phyloP scores from a whole-genome alignment of 163 green algal genomes.

The Botryococcus braunii region DNA sequence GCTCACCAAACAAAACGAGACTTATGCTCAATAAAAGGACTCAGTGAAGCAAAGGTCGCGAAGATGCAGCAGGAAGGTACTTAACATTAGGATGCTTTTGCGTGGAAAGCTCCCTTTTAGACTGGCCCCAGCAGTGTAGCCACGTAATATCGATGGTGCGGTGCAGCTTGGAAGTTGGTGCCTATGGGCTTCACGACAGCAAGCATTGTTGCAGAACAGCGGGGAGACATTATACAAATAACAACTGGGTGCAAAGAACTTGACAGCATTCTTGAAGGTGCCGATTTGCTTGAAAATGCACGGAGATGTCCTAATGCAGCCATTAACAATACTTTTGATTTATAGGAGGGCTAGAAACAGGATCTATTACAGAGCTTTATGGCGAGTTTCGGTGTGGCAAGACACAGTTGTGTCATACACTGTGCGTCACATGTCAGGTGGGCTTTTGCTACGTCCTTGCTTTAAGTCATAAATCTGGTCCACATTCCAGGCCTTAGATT shows the following conservation, averaged over 20 bases:
- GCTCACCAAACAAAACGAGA: constrained; percentile 75
- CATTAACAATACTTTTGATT: no score
- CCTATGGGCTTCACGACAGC: constrained; percentile 95
- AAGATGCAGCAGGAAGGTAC: constrained; percentile 85
- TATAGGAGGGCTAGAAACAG: constrained; percentile 91
- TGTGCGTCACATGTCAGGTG: constrained; percentile 94
- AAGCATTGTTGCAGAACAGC: constrained; percentile 66
- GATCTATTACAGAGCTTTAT: constrained; percentile 97
- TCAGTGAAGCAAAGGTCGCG: constrained; percentile 93
- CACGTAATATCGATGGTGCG: no score
- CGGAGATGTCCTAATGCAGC: not conserved
- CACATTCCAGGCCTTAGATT: no score
- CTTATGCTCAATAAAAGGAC: constrained; percentile 84
- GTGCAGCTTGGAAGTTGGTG: constrained; percentile 77
- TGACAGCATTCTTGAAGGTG: constrained; percentile 87
- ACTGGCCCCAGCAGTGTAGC: not conserved
- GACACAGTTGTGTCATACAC: constrained; percentile 96
- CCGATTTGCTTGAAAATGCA: not conserved
- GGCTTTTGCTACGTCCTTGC: no score
- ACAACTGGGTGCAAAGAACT: constrained; percentile 87
- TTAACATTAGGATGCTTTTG: not conserved
- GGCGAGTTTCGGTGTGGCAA: constrained; percentile 93
- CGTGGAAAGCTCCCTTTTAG: not conserved
- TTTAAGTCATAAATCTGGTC: no score
- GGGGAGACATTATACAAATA: constrained; percentile 76